phyloP scores from a whole-genome alignment of 2,329 filamentous ascomycete genomes.

The Aspergillus floridensis region DNA sequence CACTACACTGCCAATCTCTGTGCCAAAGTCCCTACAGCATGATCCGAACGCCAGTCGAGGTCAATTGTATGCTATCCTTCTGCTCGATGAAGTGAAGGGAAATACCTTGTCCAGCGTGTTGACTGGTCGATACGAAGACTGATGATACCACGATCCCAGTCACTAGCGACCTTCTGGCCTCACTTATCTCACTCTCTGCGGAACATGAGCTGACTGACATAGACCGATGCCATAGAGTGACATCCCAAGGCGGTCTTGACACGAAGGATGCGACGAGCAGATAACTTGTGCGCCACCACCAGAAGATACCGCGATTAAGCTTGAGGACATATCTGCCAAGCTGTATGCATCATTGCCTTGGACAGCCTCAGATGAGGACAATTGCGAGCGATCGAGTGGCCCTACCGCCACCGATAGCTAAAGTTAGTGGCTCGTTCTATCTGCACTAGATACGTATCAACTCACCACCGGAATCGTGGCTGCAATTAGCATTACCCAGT shows the following conservation, averaged over 20 bases:
- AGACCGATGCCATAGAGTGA: neutral
- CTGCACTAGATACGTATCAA: neutral
- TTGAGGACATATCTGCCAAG: neutral
- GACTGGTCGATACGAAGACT: too few relatives aligned
- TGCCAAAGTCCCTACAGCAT: too few relatives aligned
- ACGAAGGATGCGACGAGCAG: neutral
- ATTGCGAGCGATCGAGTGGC: neutral
- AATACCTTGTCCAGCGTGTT: too few relatives aligned
- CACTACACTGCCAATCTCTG: too few relatives aligned
- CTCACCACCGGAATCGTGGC: neutral
- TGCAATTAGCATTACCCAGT: neutral
- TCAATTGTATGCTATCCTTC: too few relatives aligned
- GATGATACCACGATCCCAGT: too few relatives aligned
- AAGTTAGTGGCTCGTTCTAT: neutral
- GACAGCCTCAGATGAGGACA: neutral
- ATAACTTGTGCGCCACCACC: neutral
- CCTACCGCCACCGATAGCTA: neutral
- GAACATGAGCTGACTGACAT: neutral
- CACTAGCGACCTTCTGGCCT: neutral
- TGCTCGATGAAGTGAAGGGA: too few relatives aligned
- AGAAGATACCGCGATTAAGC: neutral
- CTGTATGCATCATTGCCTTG: neutral
- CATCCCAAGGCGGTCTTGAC: neutral
- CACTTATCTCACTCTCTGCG: neutral
- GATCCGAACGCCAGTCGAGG: too few relatives aligned